Evolutionary conservation across 2,329 filamentous ascomycete genomes (phyloP), one percentile per base, ranked within the genome.

Genomic region (Simplicillium aogashimaense): DNA sequence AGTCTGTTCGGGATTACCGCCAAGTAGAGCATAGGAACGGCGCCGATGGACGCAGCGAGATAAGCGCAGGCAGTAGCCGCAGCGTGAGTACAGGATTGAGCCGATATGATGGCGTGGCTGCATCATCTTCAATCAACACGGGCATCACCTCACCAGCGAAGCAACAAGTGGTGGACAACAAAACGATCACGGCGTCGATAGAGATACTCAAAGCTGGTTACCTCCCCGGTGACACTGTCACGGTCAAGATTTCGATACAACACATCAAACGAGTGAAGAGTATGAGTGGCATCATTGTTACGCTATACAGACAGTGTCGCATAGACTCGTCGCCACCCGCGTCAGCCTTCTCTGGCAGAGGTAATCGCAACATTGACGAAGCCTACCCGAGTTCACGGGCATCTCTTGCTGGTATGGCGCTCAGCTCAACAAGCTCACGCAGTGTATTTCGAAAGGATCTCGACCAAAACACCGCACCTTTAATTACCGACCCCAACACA

Each of bases 381-480:
- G 86, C 83, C 53, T 94, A 89, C 55, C 88, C 89, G 4, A 86
- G 82, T 52, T 95, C 88, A 2, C 80, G 83, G 45, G 94, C 88
- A 1, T 89, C 88, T 0, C 72, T 95, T 7, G 86, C 85, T 13
- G 89, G 89, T 0, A 67, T 97, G 20, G 94, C 89, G 1, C 70
- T 97, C 32, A 86, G 86, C 2, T 92, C 87, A 2, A 84, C 85
- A 7, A 83, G 86, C 30, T 89, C 88, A 2, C 90, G 81, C 56
- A 92, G 89, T 58, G 76, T 92, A n/a, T 97, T 95, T 57, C 83
- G 92, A 40, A 97, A 97, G 58, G 92, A 98, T 57, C 67, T 98
- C 3, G 83, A 86, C 4, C 92, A 98, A 58, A 82, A 84, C 1
- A 87, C 94, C 42, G 83, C 85, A 15, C 89, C 92, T 4, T 69